Evolutionary conservation across 805 yeast genomes (phyloP).

Genomic region (Ogataea pilisensis): DNA sequence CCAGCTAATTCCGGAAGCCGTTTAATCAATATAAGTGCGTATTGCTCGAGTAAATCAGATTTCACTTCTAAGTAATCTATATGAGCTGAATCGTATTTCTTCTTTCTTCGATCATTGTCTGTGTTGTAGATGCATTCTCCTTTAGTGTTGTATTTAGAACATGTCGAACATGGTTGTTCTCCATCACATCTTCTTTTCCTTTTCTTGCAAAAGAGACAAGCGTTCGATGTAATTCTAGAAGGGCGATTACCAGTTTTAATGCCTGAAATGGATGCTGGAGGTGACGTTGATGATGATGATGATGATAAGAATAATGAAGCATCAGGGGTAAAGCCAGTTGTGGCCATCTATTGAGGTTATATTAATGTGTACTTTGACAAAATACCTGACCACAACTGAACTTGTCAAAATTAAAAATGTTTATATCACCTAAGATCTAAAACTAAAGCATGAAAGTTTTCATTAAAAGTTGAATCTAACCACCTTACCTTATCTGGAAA

Average conservation of each 20-base stretch:
- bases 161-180: conserved; percentile 18
- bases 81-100: conserved; percentile 30
- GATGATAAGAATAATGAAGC: too few relatives aligned
- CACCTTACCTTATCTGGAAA: too few relatives aligned
- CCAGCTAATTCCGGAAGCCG: conserved; percentile 16
- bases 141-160: conserved; percentile 16
- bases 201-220: conserved; percentile 12
- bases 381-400: too few relatives aligned
- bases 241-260: not conserved
- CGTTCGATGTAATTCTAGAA: not conserved
- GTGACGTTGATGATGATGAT: not conserved
- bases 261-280: not conserved
- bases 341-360: too few relatives aligned
- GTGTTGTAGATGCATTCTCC: conserved; percentile 21
- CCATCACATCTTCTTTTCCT: conserved; percentile 27
- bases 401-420: too few relatives aligned
- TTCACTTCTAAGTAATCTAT: conserved; percentile 31
- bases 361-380: too few relatives aligned
- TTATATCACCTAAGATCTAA: too few relatives aligned
- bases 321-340: too few relatives aligned
- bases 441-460: too few relatives aligned
- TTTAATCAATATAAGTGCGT: conserved; percentile 19
- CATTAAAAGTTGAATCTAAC: too few relatives aligned
- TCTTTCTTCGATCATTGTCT: conserved; percentile 27
- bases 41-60: conserved; percentile 26